These are phyloP conservation scores for Caloboletus inedulis DNA, from an alignment of 1,284 basidiomycete genomes.

Conservation along the genomic window DNA sequence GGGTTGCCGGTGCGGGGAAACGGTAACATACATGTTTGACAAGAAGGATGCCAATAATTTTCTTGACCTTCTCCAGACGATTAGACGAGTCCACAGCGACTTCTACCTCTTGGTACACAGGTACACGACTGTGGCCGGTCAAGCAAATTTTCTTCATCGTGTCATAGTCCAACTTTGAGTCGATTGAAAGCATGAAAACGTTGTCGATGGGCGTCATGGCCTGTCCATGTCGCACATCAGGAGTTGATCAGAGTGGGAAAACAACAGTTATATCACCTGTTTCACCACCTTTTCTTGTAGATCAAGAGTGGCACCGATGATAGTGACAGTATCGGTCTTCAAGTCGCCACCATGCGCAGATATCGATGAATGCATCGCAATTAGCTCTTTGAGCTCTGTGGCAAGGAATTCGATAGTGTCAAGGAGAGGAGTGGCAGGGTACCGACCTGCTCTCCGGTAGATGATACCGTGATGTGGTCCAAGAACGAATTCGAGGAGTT, in stretches of 20 bases:
- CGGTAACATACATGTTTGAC: conserved; percentile 41
- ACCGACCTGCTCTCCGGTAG: conserved; percentile 44
- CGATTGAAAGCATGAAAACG: conserved; percentile 54
- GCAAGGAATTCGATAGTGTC: neutral
- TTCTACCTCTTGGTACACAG: conserved; percentile 44
- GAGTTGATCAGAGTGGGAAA: neutral
- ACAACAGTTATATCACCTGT: conserved; percentile 36
- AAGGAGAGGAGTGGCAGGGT: neutral
- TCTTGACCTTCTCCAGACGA: conserved; percentile 38
- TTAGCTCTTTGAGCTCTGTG: conserved; percentile 66
- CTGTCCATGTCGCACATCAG: conserved; percentile 8
- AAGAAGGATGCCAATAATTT: conserved; percentile 51
- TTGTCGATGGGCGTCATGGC: conserved; percentile 34
- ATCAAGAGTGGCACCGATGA: conserved; percentile 74
- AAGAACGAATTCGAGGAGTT: conserved; percentile 60
- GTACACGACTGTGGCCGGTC: conserved; percentile 51
- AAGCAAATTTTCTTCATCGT: conserved; percentile 47
- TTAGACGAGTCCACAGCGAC: conserved; percentile 29
- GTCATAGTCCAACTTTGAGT: conserved; percentile 50
- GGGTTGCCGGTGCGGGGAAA: neutral
- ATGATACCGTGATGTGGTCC: conserved; percentile 64
- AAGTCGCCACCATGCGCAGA: conserved; percentile 64
- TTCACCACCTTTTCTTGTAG: conserved; percentile 63
- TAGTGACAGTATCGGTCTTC: conserved; percentile 69
- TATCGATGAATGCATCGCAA: conserved; percentile 62